Evolutionary conservation across 176 grass and related monocot genomes (phyloP), one percentile per base, ranked within the genome.

Genomic region (Rhynchospora breviuscula): DNA sequence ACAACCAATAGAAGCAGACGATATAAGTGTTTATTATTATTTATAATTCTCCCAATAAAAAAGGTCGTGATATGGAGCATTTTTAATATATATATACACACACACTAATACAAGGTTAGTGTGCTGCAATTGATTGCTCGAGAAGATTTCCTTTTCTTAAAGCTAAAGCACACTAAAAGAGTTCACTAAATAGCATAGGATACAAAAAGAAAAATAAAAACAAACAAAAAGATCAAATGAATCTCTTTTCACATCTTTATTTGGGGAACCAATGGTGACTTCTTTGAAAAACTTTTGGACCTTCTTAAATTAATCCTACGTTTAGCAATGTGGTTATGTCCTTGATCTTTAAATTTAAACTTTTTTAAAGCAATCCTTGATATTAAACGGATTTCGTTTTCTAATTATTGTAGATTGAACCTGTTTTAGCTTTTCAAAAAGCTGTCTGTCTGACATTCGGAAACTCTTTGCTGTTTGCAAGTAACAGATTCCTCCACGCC

Each of bases 121-220:
- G 22, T 76, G 52, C 72, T 51, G 10, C 26, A 48, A 29, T 76
- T 76, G 22, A 76, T 54, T 54, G 48, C 23, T 76, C 21, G 26
- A 54, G 19, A 75, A 75, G 71, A 22, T 75, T 75, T 81, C 59
- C 26, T 29, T 81, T 80, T 81, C 79, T 62, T 66, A 81, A 81
- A 81, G 79, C 43, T 47, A 82, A 82, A 82, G 79, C 79, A 82
- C 79, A 29, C 26, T 29, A 1, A 21, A 8, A 82, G 62, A 82
- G 3, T 64, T 82, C 13, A 64, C 48, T 61, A 65, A 67, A 29
- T 29, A 29, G 26, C 47, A 51, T 82, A 65, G 1, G 33, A 82
- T 61, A 66, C 60, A 67, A 82, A 82, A 82, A 82, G 79, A 82
- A 49, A 48, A 67, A 54, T 3, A 82, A 65, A 82, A 67, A 82